phyloP scores from a whole-genome alignment of 2,329 filamentous ascomycete genomes.

The Decorospora gaudefroyi region DNA sequence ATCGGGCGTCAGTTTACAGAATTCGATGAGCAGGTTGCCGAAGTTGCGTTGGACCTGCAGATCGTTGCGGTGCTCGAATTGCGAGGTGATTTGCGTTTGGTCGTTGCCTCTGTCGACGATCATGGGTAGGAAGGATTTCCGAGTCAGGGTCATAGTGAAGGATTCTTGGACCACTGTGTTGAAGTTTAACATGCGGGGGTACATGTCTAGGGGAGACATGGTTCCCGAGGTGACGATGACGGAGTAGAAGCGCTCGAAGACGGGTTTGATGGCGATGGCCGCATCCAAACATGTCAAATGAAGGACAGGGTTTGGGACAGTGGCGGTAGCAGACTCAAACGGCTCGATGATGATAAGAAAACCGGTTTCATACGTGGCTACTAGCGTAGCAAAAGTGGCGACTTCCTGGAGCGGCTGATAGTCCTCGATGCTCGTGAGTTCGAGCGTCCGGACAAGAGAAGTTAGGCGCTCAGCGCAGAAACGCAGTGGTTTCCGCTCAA shows the following conservation, averaged over 20 bases:
- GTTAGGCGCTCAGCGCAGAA: slow-evolving; percentile 96
- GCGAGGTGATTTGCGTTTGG: slow-evolving; percentile 88
- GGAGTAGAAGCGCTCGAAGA: slow-evolving; percentile 96
- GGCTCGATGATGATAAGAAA: slow-evolving; percentile 97
- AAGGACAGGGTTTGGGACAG: slow-evolving; percentile 93
- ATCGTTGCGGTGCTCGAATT: slow-evolving; percentile 94
- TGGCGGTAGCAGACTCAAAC: slow-evolving; percentile 92
- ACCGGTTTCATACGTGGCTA: slow-evolving; percentile 95
- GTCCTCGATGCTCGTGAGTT: slow-evolving; percentile 97
- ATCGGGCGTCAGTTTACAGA: slow-evolving; percentile 93
- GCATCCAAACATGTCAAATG: slow-evolving; percentile 97
- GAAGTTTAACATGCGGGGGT: slow-evolving; percentile 97
- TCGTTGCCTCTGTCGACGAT: slow-evolving; percentile 95
- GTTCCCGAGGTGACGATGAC: slow-evolving; percentile 99
- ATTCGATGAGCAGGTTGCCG: slow-evolving; percentile 89
- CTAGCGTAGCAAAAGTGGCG: slow-evolving; percentile 93
- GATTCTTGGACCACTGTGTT: slow-evolving; percentile 92
- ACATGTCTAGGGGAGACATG: slow-evolving; percentile 96
- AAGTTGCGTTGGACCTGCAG: slow-evolving; percentile 97
- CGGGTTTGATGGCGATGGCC: slow-evolving; percentile 95
- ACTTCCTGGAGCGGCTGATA: slow-evolving; percentile 97
- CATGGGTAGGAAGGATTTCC: slow-evolving; percentile 96
- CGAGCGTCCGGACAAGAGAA: slow-evolving; percentile 89
- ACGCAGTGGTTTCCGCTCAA: slow-evolving; percentile 90
- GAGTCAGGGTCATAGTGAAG: slow-evolving; percentile 93